Base-by-base conservation (phyloP, 2,329 filamentous ascomycete genomes). In the Bisporella sp. region DNA sequence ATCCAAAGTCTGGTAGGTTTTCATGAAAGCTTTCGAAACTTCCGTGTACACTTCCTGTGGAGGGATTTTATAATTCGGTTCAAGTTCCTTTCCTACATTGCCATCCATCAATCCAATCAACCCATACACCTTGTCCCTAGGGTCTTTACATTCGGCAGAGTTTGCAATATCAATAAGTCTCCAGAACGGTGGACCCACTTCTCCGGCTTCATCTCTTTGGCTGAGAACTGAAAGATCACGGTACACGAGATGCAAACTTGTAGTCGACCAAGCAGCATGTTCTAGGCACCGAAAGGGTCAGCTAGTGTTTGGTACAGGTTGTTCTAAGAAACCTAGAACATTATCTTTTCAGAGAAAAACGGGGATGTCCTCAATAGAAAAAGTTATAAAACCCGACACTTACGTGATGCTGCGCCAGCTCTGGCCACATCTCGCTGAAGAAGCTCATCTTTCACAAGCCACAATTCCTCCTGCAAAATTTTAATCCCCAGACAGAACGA, bases 61-160 rank as follows among this genome's bases (percentile, higher is more conserved):
- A 45, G 30, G 5, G 1, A 41, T 13, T 2, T 28, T 31, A 29
- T 59, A 59, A 46, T 57, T n/a, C 2, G 52, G 54, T 2, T 47
- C 42, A 12, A 58, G 21, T 4, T 50, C 30, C 9, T 29, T 13
- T 8, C 50, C 46, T 28, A 59, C 47, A 1, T 5, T 5, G 5
- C 35, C 44, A 9, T 54, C 48, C 47, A 57, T 57, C 30, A 59
- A 30, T 7, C 53, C 53, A 29, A 55, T 13, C 6, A 59, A 44
- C 6, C 53, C 55, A 41, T 57, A 57, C 3, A 59, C 52, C 47
- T 56, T 59, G 31, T 57, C 57, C 32, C 57, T 51, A 7, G 32
- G 7, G 46, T 57, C 52, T 4, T 12, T 11, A 6, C 30, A 53
- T 1, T 47, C 31, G n/a, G 51, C 43, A 28, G 41, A 43, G 21